These are phyloP conservation scores for Pittosporum tobira DNA, from an alignment of 129 eudicot genomes.

Conservation along the genomic window DNA sequence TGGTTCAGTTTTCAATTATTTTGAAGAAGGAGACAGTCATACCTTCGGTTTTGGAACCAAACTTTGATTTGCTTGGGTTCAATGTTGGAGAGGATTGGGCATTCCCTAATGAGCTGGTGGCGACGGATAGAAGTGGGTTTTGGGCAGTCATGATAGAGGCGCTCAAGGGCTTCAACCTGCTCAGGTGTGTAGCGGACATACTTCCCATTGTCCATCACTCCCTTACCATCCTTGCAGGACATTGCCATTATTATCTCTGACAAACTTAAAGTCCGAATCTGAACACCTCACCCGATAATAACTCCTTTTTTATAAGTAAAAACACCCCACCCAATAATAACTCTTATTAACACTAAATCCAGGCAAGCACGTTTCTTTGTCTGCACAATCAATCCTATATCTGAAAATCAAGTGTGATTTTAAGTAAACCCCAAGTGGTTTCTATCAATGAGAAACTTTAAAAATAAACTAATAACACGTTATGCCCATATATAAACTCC, in stretches of 20 bases:
- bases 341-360: not conserved
- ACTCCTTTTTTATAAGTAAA: not conserved
- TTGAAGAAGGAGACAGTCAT: not conserved
- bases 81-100: conserved; percentile 83
- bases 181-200: conserved; percentile 93
- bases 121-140: conserved; percentile 83
- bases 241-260: conserved; percentile 53
- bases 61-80: conserved; percentile 93
- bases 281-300: not conserved
- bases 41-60: conserved; percentile 95
- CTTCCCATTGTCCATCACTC: conserved; percentile 65
- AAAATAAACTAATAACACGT: conserved; percentile 3
- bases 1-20: too few relatives aligned
- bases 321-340: not conserved
- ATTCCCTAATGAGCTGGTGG: conserved; percentile 84
- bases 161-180: conserved; percentile 98
- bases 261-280: not conserved
- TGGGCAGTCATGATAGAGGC: conserved; percentile 87
- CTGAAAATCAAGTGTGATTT: not conserved
- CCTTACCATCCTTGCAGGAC: conserved; percentile 84
- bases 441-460: not conserved
- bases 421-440: not conserved
- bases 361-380: conserved; percentile 3
- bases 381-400: not conserved
- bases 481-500: conserved; percentile 2